Conservation (phyloP, 2,329 filamentous ascomycete genomes). For the Exophiala phaeomuriformis region DNA sequence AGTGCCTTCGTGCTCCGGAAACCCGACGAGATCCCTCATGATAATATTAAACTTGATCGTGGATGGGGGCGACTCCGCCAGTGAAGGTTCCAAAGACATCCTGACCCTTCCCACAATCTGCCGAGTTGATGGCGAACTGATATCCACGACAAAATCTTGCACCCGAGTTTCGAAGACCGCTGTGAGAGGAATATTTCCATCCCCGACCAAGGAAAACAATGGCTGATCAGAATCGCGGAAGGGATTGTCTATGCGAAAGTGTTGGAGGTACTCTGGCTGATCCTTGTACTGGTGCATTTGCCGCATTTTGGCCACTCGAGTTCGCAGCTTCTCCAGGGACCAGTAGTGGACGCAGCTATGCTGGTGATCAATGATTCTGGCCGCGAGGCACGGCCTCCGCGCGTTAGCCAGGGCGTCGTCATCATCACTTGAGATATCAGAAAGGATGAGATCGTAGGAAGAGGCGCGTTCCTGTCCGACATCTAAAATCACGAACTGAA, state of each 20-base stretch:
- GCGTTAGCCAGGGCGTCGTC: slow-evolving; percentile 73
- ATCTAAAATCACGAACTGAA: slow-evolving; percentile 91
- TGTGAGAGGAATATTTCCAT: slow-evolving; percentile 82
- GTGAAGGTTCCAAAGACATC: slow-evolving; percentile 85
- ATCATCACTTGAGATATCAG: slow-evolving; percentile 79
- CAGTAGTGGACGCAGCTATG: slow-evolving; percentile 80
- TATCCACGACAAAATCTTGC: slow-evolving; percentile 86
- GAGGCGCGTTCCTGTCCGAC: slow-evolving; percentile 81
- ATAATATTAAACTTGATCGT: slow-evolving; percentile 98
- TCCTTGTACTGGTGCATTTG: slow-evolving; percentile 96
- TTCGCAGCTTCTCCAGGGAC: slow-evolving; percentile 87
- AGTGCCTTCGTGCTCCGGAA: slow-evolving; percentile 89
- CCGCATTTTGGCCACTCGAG: slow-evolving; percentile 83
- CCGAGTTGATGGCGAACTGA: slow-evolving; percentile 84
- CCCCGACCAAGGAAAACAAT: slow-evolving; percentile 84
- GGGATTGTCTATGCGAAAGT: slow-evolving; percentile 85
- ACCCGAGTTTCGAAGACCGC: slow-evolving; percentile 92
- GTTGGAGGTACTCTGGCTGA: slow-evolving; percentile 86
- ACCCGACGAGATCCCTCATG: slow-evolving; percentile 92
- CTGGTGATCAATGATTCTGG: slow-evolving; percentile 86
- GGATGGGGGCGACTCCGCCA: slow-evolving; percentile 81
- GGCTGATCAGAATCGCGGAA: slow-evolving; percentile 89
- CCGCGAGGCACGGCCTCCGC: slow-evolving; percentile 80
- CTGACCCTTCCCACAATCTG: slow-evolving; percentile 86
- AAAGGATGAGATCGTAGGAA: slow-evolving; percentile 92